Evolutionary conservation across 805 yeast species (phyloP).

Genomic region (Wickerhamiella nectarea): DNA sequence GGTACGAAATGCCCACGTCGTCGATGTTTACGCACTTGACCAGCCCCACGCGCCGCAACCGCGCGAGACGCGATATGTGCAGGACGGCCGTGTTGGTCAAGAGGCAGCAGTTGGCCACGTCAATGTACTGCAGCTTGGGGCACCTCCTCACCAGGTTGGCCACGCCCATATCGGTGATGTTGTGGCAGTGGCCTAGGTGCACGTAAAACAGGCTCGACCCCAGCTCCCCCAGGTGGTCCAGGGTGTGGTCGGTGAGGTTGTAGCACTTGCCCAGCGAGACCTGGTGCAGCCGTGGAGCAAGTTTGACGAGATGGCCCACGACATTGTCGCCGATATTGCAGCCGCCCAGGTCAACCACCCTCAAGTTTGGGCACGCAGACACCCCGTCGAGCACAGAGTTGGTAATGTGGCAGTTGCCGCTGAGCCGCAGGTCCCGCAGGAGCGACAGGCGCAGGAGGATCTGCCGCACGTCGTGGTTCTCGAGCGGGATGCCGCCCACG

Average conservation of each 20-base stretch:
- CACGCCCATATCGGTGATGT: conserved; percentile 83
- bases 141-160: conserved; percentile 59
- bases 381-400: conserved; percentile 42
- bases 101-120: conserved; percentile 86
- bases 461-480: conserved; percentile 45
- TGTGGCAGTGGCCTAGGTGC: conserved; percentile 86
- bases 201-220: conserved; percentile 75
- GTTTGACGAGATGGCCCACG: conserved; percentile 52
- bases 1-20: conserved; percentile 61
- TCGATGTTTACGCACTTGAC: conserved; percentile 84
- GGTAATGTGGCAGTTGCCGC: conserved; percentile 55
- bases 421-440: conserved; percentile 71
- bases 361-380: conserved; percentile 41
- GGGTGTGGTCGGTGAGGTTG: conserved; percentile 68
- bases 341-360: conserved; percentile 75
- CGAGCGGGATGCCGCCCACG: conserved; percentile 27
- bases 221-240: conserved; percentile 54
- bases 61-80: conserved; percentile 63
- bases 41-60: conserved; percentile 77
- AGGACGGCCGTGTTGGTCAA: conserved; percentile 70
- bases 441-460: conserved; percentile 52
- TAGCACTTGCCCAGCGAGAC: conserved; percentile 82
- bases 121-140: conserved; percentile 79
- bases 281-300: conserved; percentile 78
- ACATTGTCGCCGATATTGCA: conserved; percentile 75